These are phyloP conservation scores for Ustilago trichophora DNA, from an alignment of 1,284 basidiomycete species.

Conservation along the genomic window DNA sequence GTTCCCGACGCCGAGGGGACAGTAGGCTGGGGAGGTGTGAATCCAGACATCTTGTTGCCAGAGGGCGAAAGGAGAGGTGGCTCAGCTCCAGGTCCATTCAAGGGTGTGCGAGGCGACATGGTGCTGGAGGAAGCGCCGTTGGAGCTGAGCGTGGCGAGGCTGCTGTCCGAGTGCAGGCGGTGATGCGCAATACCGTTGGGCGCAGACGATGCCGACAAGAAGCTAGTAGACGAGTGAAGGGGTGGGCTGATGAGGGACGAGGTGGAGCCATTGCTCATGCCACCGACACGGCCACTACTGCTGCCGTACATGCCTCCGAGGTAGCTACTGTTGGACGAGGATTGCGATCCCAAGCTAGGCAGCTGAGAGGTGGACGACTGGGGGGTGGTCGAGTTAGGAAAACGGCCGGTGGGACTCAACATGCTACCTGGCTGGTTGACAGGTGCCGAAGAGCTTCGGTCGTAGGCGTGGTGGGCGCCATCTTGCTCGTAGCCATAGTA, in stretches of 20 bases:
- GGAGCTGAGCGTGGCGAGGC: constrained; percentile 31
- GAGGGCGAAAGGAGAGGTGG: constrained; percentile 34
- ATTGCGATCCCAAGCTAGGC: constrained; percentile 19
- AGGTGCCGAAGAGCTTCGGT: constrained; percentile 41
- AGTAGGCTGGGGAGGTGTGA: constrained; percentile 36
- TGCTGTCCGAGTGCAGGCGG: constrained; percentile 47
- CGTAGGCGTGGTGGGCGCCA: constrained; percentile 31
- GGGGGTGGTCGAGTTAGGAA: constrained; percentile 20
- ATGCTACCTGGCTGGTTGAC: constrained; percentile 29
- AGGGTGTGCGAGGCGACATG: constrained; percentile 48
- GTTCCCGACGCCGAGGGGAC: constrained; percentile 24
- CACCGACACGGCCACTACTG: constrained; percentile 8
- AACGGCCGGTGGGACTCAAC: constrained; percentile 35
- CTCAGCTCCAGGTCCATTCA: constrained; percentile 36
- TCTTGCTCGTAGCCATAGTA: constrained; percentile 47
- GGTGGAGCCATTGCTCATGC: constrained; percentile 13
- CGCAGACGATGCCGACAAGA: constrained; percentile 31
- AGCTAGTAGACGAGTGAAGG: constrained; percentile 29
- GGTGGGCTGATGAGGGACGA: constrained; percentile 43
- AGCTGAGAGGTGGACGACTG: constrained; percentile 38
- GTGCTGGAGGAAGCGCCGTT: constrained; percentile 22
- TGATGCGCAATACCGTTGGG: constrained; percentile 38
- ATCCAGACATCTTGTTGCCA: constrained; percentile 26
- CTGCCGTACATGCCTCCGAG: constrained; percentile 34
- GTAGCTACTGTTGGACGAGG: constrained; percentile 29